These are phyloP conservation scores for Coemansia sp. DNA, from an alignment of 192 early-diverging fungal genomes.

Conservation along the genomic window DNA sequence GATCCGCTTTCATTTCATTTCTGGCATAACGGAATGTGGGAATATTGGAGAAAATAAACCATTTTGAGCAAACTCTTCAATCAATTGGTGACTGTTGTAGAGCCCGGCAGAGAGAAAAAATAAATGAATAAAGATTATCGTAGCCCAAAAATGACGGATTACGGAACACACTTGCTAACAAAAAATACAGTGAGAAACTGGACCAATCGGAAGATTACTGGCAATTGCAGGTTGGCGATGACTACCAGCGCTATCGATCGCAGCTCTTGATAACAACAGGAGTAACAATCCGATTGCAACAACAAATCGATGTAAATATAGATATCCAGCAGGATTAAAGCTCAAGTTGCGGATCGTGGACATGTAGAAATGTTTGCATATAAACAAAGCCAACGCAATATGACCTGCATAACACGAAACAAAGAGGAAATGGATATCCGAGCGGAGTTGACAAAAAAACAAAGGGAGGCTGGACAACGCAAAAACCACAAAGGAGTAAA, in stretches of 20 bases:
- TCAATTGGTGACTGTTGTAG: background rate
- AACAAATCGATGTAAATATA: too few species aligned
- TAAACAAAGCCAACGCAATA: background rate
- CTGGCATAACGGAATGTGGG: background rate
- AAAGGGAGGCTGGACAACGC: too few species aligned
- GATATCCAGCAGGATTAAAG: too few species aligned
- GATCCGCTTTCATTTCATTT: background rate
- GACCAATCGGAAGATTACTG: background rate
- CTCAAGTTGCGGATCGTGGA: too few species aligned
- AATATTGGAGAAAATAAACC: background rate
- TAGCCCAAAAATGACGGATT: background rate
- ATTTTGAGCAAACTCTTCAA: background rate
- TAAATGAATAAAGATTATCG: background rate
- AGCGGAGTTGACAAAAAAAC: background rate
- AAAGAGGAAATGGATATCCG: constrained; percentile 1
- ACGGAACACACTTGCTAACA: background rate
- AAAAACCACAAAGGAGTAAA: too few species aligned
- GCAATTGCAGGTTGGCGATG: background rate
- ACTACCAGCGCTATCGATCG: too few species aligned
- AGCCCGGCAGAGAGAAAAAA: background rate
- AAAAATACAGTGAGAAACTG: background rate
- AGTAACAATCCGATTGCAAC: too few species aligned
- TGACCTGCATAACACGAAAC: background rate
- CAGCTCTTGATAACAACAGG: too few species aligned
- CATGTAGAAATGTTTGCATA: background rate